Percentiles rank a stretch among this genome's conserved stretches.
Evolutionary conservation across 495 filamentous ascomycete genomes (phyloP).

Genomic region (Talaromyces stipitatus): DNA sequence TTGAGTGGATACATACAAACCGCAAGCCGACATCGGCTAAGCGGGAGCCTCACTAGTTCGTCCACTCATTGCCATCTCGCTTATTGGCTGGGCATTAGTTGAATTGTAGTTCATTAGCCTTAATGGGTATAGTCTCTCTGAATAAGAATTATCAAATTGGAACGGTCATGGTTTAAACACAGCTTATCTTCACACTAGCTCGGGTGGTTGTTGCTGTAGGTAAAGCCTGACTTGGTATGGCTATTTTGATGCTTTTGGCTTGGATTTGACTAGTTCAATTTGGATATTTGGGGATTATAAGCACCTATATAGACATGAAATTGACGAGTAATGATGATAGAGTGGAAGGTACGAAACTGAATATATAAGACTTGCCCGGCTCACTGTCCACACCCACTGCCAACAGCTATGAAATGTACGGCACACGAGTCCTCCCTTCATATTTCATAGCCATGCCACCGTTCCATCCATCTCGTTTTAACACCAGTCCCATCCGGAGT

Average conservation of each 20-base stretch:
- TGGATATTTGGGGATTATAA: too few species aligned
- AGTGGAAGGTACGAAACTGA: too few species aligned
- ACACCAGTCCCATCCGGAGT: not conserved
- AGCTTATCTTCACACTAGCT: not conserved
- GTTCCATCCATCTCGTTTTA: not conserved
- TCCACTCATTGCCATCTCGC: not conserved
- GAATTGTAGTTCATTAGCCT: too few species aligned
- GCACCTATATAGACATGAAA: too few species aligned
- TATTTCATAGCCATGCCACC: not conserved
- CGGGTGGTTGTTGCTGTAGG: not conserved
- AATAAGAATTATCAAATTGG: conserved; percentile 3
- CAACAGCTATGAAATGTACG: too few species aligned
- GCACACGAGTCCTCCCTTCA: not conserved
- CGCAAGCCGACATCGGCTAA: not conserved
- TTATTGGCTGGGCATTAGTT: not conserved
- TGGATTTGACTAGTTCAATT: too few species aligned
- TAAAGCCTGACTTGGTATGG: not conserved
- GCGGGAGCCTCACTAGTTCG: not conserved
- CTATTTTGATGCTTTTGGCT: not conserved
- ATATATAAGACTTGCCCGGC: too few species aligned
- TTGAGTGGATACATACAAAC: not conserved
- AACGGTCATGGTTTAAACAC: conserved; percentile 1
- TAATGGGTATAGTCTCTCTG: not conserved
- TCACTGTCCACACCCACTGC: not conserved
- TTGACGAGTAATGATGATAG: too few species aligned